phyloP scores from a whole-genome alignment of 352 stramenopile genomes.

The Globisporangium mamillatum region DNA sequence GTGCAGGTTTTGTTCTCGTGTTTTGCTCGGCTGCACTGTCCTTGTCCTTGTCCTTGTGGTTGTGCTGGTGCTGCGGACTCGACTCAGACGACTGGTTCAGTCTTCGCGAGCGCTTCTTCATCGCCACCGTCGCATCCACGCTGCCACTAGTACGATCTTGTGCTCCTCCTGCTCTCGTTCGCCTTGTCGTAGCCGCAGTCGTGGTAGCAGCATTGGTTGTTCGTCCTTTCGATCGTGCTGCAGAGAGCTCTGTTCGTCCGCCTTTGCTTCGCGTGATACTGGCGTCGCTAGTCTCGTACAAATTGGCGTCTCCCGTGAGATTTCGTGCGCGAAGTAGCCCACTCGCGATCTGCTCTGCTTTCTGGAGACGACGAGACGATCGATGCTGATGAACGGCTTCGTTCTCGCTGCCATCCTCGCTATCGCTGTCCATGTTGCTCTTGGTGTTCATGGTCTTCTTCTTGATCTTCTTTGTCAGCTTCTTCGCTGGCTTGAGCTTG shows the following conservation, averaged over 20 bases:
- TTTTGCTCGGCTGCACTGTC: not conserved
- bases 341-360: not conserved
- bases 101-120: constrained; percentile 32
- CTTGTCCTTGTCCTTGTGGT: constrained; percentile 7
- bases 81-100: constrained; percentile 6
- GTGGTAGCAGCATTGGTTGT: not conserved
- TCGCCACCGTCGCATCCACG: not conserved
- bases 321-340: not conserved
- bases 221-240: not conserved
- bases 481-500: constrained; percentile 10
- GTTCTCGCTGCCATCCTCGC: not conserved
- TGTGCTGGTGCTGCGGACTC: not conserved
- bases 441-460: not conserved
- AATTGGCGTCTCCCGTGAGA: constrained; percentile 1
- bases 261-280: constrained; percentile 17
- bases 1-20: not conserved
- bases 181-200: not conserved
- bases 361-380: not conserved
- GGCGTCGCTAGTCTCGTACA: constrained; percentile 17
- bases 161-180: not conserved
- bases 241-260: not conserved
- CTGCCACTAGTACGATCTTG: not conserved
- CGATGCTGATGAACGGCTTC: not conserved
- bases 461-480: constrained; percentile 8
- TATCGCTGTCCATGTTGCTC: not conserved